Base-by-base conservation (phyloP, 768 basidiomycete species). In the Kondoa subrosea region DNA sequence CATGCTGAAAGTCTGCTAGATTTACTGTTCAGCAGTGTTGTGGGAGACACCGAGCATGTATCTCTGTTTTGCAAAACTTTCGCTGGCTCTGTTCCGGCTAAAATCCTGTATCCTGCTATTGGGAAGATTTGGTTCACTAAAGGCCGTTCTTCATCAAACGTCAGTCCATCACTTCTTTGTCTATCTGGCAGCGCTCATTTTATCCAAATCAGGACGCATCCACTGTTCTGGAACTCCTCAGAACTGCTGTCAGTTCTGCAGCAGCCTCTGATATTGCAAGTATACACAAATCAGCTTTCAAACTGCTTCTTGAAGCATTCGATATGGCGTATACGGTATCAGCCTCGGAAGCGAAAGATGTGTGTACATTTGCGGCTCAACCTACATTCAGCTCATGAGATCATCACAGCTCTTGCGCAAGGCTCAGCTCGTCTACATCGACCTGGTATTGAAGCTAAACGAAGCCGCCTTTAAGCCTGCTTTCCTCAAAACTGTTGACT, bases 401-500 rank as follows among this genome's bases (percentile, higher is more conserved):
- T 78, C 40, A 77, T 78, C 69, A 70, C 72, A 66, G 74, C 73
- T 34, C 78, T 83, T 12, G 83, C 88, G 67, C 12, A 50, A 50
- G 21, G 40, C 40, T n/a, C 61, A 32, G 29, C 76, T 81, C 1
- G 86, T 91, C 0, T 96, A 95, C 81, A 81, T 86, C 14, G 89
- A 93, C 76, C 79, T 96, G 8, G 88, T 91, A 14, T 84, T 89
- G 66, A 96, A 96, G 77, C 80, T 99, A 65, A 95, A 92, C 74
- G 95, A 97, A 72, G 83, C 84, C 0, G 82, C 86, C 0, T 97
- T 99, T 84, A 83, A 85, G 70, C 91, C 93, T 0, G 79, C 96
- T 17, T 93, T 96, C 82, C 85, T 91, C 66, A 85, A 85, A 66
- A 77, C 92, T 67, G 91, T 89, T 73, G 95, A 99, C 75, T 99